Percentiles rank a stretch among this genome's conserved stretches.
Conservation (phyloP, 768 basidiomycete genomes). For the Pholiota molesta region DNA sequence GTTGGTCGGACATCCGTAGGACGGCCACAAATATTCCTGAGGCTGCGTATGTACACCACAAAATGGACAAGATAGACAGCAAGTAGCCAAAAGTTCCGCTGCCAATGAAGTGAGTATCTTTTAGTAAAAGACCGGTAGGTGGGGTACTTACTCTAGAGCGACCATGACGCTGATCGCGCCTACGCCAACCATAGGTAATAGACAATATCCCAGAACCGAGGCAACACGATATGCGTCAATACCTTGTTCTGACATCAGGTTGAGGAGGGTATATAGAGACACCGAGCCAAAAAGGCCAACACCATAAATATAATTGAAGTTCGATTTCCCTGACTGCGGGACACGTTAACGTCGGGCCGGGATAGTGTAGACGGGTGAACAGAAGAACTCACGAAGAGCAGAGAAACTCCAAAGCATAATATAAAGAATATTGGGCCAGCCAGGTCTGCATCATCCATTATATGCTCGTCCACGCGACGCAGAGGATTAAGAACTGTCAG, state of each 20-base stretch:
- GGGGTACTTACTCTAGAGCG: slow-evolving; percentile 77
- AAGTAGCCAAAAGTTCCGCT: slow-evolving; percentile 88
- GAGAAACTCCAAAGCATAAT: slow-evolving; percentile 91
- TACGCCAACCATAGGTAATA: slow-evolving; percentile 95
- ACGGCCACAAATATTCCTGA: slow-evolving; percentile 96
- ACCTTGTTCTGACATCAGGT: slow-evolving; percentile 93
- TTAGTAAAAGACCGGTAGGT: slow-evolving; percentile 3
- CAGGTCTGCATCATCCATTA: slow-evolving; percentile 99
- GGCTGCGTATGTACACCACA: slow-evolving; percentile 98
- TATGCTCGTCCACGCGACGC: slow-evolving; percentile 78
- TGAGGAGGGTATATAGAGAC: slow-evolving; percentile 92
- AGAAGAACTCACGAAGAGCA: slow-evolving; percentile 76
- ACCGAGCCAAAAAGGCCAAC: slow-evolving; percentile 93
- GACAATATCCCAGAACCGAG: slow-evolving; percentile 94
- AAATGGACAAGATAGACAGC: slow-evolving; percentile 77
- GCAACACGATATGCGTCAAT: slow-evolving; percentile 96
- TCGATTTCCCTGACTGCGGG: slow-evolving; percentile 91
- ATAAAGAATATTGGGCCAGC: slow-evolving; percentile 95
- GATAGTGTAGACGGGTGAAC: not conserved
- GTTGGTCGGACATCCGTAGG: slow-evolving; percentile 93
- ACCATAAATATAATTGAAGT: slow-evolving; percentile 99
- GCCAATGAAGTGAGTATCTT: slow-evolving; percentile 17
- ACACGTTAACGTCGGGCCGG: slow-evolving; percentile 12
- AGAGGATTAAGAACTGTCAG: slow-evolving; percentile 95
- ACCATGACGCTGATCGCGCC: slow-evolving; percentile 86